These are phyloP conservation scores for Fonsecaea multimorphosa DNA, from an alignment of 2,329 filamentous ascomycete species.

Conservation along the genomic window DNA sequence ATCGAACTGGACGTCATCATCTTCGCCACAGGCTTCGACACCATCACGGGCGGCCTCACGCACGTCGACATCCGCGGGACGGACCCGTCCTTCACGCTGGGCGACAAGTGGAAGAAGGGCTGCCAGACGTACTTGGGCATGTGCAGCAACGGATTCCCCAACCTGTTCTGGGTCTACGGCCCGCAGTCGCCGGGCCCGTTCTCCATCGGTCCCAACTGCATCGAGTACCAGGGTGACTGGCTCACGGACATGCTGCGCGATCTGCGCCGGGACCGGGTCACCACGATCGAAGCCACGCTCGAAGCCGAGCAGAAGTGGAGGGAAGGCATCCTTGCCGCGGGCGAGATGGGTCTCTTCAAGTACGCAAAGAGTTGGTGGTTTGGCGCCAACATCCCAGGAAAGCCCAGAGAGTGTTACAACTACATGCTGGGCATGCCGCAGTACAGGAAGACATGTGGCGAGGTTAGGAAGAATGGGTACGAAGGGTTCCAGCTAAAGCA, in stretches of 20 bases:
- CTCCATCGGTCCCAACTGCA: slow-evolving; percentile 54
- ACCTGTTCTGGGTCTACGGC: slow-evolving; percentile 59
- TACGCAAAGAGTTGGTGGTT: slow-evolving; percentile 58
- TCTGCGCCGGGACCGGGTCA: not conserved
- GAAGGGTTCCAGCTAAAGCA: not conserved
- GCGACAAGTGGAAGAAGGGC: slow-evolving; percentile 44
- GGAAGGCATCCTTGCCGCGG: slow-evolving; percentile 47
- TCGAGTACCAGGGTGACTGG: slow-evolving; percentile 64
- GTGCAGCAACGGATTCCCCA: slow-evolving; percentile 50
- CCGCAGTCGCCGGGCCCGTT: slow-evolving; percentile 59
- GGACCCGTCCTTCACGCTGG: slow-evolving; percentile 29
- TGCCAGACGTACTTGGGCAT: slow-evolving; percentile 50
- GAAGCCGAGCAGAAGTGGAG: slow-evolving; percentile 59
- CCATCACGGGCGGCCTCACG: slow-evolving; percentile 50
- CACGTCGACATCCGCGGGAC: slow-evolving; percentile 49
- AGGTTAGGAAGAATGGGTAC: not conserved
- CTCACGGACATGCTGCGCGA: slow-evolving; percentile 8
- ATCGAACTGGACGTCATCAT: slow-evolving; percentile 51
- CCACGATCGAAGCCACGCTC: slow-evolving; percentile 48
- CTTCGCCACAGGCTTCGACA: slow-evolving; percentile 53
- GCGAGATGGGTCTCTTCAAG: slow-evolving; percentile 50
- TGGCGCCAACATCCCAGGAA: slow-evolving; percentile 62
- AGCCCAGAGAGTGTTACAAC: slow-evolving; percentile 47
- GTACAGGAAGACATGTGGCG: slow-evolving; percentile 4
- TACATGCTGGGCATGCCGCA: slow-evolving; percentile 20